A percentile compares a stretch with the other conserved stretches of the same genome.
Conservation (phyloP, 2,329 filamentous ascomycete genomes). For the Ceratocystis variospora region DNA sequence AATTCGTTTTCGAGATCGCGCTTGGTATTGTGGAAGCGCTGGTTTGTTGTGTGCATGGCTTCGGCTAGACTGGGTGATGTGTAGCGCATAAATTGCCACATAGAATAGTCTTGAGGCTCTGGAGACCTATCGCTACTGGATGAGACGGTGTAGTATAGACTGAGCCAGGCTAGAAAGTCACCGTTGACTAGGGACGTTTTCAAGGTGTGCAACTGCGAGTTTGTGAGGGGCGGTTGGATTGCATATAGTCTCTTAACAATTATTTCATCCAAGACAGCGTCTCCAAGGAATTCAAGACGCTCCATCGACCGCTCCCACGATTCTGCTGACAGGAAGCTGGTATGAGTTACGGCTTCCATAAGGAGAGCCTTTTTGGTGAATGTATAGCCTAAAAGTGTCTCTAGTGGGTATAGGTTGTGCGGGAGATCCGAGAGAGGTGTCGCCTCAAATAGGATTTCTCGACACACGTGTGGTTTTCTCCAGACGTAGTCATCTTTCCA, state of each 20-base stretch:
- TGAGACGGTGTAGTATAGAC: conserved; percentile 11
- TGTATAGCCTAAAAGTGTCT: conserved; percentile 54
- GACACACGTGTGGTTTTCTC: conserved; percentile 32
- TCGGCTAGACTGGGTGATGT: conserved; percentile 29
- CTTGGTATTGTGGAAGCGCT: conserved; percentile 37
- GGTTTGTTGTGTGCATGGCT: conserved; percentile 19
- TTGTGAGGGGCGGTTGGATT: conserved; percentile 29
- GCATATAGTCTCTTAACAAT: conserved; percentile 50
- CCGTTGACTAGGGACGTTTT: conserved; percentile 67
- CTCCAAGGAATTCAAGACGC: conserved; percentile 76
- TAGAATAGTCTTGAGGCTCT: conserved; percentile 26
- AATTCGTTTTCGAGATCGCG: conserved; percentile 39
- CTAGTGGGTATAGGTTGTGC: conserved; percentile 36
- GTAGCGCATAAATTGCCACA: conserved; percentile 61
- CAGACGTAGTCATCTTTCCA: conserved; percentile 35
- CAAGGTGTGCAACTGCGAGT: conserved; percentile 57
- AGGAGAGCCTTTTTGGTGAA: conserved; percentile 58
- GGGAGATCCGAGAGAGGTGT: conserved; percentile 27
- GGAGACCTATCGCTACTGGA: conserved; percentile 15
- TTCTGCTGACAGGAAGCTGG: conserved; percentile 37
- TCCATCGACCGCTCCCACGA: conserved; percentile 40
- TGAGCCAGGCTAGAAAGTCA: conserved; percentile 61
- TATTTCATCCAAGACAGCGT: conserved; percentile 69
- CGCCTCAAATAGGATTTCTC: conserved; percentile 32
- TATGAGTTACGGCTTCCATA: conserved; percentile 68